Base-by-base conservation (phyloP, 768 basidiomycete species). In the Rhizopogon rudus region DNA sequence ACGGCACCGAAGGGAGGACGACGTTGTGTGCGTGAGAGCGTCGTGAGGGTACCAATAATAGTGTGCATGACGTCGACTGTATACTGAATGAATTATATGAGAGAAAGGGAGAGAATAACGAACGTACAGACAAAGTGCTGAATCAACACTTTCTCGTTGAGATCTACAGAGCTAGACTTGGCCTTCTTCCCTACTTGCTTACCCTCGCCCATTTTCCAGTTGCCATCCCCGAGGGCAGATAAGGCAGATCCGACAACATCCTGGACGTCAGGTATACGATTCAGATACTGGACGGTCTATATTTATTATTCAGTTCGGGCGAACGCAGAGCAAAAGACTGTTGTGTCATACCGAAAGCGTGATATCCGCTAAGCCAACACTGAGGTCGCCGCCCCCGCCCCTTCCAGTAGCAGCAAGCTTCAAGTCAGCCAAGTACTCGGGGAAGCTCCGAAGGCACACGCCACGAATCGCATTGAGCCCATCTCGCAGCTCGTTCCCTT, bases 191-290 rank as follows among this genome's bases (percentile, higher is more conserved):
- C 81, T 6, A 87, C 82, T 61, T 79, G 77, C 20, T 88, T 77
- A 5, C 89, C 90, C 57, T 90, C 89, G 4, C 91, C 91, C 91
- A 93, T 93, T 70, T 83, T 89, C 91, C 91, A 93, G 60, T 93
- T 93, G 9, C 91, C 91, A 57, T 93, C 91, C 0, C 91, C 91
- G 1, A 93, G 78, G 2, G 83, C 80, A 40, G 82, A 66, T 39
- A 93, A 72, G 0, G 85, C 83, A 1, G 87, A 75, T 1, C 79
- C 80, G 9, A 85, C 88, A 1, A 87, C 88, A 16, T 73, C 77
- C 53, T 83, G 78, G 3, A 92, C 87, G 49, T 85, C 81, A 0
- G 88, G 87, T 3, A 93, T 71, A 51, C 79, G 76, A 53, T 87
- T 81, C 58, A 93, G 65, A 63, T 89, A 93, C 41, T 78, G 75